A percentile compares a stretch with the other conserved stretches of the same genome.
phyloP scores from a whole-genome alignment of 345 rosid genomes.

The Citrus unshiu region DNA sequence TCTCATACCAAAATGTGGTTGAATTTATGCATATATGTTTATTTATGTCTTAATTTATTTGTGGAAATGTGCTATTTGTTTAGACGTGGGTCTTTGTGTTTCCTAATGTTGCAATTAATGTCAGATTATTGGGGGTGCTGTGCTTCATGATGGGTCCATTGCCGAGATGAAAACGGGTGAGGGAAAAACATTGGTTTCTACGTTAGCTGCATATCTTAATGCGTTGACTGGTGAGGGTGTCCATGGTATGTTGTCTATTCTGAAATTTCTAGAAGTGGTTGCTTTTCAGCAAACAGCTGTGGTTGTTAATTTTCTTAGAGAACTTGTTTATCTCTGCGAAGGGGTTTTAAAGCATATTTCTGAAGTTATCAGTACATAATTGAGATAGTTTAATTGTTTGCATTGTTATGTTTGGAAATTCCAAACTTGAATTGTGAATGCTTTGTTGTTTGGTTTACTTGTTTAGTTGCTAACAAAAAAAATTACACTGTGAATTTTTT shows the following conservation, averaged over 20 bases:
- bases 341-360: not conserved
- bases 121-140: conserved; percentile 95
- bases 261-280: not conserved
- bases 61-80: not conserved
- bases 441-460: not conserved
- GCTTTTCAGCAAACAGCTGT: not conserved
- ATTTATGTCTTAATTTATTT: not conserved
- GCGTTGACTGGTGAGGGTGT: conserved; percentile 92
- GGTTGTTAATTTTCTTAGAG: not conserved
- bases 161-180: conserved; percentile 99
- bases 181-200: conserved; percentile 94
- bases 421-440: not conserved
- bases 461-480: not conserved
- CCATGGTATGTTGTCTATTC: conserved; percentile 65
- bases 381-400: not conserved
- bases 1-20: not conserved
- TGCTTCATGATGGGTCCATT: conserved; percentile 96
- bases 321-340: not conserved
- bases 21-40: not conserved
- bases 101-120: conserved; percentile 15
- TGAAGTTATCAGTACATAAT: not conserved
- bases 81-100: conserved; percentile 14
- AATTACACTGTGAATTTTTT: not conserved
- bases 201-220: conserved; percentile 95
- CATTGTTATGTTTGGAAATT: not conserved